Percentiles rank a stretch among this genome's conserved stretches.
Evolutionary conservation across 1,284 basidiomycete species (phyloP).

Genomic region (Leucoagaricus sp.): DNA sequence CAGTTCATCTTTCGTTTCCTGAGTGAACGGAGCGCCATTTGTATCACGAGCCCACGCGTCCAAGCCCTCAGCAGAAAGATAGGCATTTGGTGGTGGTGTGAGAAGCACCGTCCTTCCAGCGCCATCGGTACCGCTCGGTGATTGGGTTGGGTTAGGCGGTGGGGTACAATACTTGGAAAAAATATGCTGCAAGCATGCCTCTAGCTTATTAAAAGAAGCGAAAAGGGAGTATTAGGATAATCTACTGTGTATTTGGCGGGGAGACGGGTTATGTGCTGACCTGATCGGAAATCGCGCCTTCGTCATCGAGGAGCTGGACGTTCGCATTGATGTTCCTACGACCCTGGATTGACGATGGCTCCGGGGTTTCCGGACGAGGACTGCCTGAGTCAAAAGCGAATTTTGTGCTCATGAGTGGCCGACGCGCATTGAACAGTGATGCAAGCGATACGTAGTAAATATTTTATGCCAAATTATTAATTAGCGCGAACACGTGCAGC

Average conservation of each 20-base stretch:
- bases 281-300: slow-evolving; percentile 65
- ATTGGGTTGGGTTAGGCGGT: slow-evolving; percentile 12
- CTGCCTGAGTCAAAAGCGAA: slow-evolving; percentile 40
- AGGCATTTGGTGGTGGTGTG: slow-evolving; percentile 58
- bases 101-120: slow-evolving; percentile 26
- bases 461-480: neutral
- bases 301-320: slow-evolving; percentile 56
- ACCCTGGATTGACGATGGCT: slow-evolving; percentile 59
- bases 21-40: slow-evolving; percentile 71
- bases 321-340: slow-evolving; percentile 44
- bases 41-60: slow-evolving; percentile 77
- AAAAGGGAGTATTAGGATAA: slow-evolving; percentile 1
- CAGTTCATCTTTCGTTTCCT: slow-evolving; percentile 76
- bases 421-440: slow-evolving; percentile 3
- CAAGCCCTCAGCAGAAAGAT: slow-evolving; percentile 56
- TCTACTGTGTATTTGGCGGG: neutral
- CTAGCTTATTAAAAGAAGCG: slow-evolving; percentile 43
- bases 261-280: slow-evolving; percentile 32
- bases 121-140: slow-evolving; percentile 6
- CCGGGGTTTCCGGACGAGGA: slow-evolving; percentile 60
- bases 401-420: slow-evolving; percentile 20
- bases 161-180: slow-evolving; percentile 75
- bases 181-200: slow-evolving; percentile 65
- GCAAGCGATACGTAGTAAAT: neutral
- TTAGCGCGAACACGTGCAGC: slow-evolving; percentile 17